Conservation (phyloP, 2,329 filamentous ascomycete genomes). For the Chaetomium strumarium region DNA sequence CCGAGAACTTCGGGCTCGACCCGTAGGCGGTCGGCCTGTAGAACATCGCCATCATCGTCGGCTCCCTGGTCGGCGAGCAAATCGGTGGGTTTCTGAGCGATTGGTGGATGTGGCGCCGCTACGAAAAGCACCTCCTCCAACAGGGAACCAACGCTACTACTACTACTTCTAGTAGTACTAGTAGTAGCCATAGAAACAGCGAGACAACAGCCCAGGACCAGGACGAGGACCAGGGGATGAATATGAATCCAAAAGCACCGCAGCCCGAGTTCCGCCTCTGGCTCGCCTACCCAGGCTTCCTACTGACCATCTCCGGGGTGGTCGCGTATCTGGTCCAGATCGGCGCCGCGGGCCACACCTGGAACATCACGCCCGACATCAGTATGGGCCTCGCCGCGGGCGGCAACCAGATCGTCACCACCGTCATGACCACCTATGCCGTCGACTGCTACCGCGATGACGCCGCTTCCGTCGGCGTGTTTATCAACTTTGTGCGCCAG, state of each 20-base stretch:
- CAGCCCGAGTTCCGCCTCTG: slow-evolving; percentile 50
- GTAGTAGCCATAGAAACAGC: too few relatives aligned
- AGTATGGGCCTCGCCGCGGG: slow-evolving; percentile 46
- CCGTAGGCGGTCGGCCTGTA: slow-evolving; percentile 53
- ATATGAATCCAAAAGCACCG: too few relatives aligned
- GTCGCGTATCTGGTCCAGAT: slow-evolving; percentile 50
- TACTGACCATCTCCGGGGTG: slow-evolving; percentile 45
- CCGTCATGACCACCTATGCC: slow-evolving; percentile 53
- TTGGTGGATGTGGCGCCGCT: slow-evolving; percentile 41
- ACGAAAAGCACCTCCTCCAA: too few relatives aligned
- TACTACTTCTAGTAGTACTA: too few relatives aligned
- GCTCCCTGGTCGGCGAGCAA: slow-evolving; percentile 53
- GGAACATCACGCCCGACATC: slow-evolving; percentile 52
- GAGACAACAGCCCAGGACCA: background rate
- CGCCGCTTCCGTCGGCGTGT: slow-evolving; percentile 50
- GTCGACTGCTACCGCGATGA: slow-evolving; percentile 52
- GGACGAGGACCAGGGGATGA: slow-evolving; percentile 14
- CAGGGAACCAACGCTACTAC: too few relatives aligned
- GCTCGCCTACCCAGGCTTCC: slow-evolving; percentile 49
- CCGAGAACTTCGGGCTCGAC: slow-evolving; percentile 50
- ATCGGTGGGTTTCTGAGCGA: slow-evolving; percentile 49
- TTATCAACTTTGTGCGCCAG: slow-evolving; percentile 51
- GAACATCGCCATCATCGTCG: slow-evolving; percentile 51
- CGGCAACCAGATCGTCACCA: slow-evolving; percentile 57
- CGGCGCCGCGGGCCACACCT: slow-evolving; percentile 39